Evolutionary conservation across 164 flowering plant genomes (phyloP), one percentile per base, ranked within the genome.

Genomic region (Chimonanthus praecox): DNA sequence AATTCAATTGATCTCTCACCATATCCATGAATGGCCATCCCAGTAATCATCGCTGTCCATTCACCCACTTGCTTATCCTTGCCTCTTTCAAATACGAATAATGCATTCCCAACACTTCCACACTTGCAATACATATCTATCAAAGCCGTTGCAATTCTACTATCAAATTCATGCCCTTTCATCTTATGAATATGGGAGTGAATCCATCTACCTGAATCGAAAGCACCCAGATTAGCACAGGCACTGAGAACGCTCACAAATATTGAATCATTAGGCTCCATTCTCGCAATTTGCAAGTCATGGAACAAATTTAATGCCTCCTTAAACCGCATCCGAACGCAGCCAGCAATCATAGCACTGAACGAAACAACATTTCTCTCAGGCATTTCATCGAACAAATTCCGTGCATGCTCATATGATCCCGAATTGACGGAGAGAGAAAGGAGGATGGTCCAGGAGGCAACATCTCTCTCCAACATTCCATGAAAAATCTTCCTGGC

Each of bases 101-200:
- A 0, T 0, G 83, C 86, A 43, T 74, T 61, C 58, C 60, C 60
- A 6, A 80, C 48, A 68, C 80, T 78, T 20, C 86, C 84, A 64
- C 86, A 83, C 72, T 81, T 81, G 70, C 77, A 79, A 60, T 79
- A 83, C 84, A 83, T 79, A 67, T 79, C 86, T 45, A 81, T 81
- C 58, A 81, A 64, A 16, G 82, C 82, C 4, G 86, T 79, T n/a
- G 61, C 71, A 21, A 79, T 77, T 60, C 70, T 73, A 50, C 69
- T 64, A 64, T 83, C 84, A 43, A 76, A 75, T 51, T 63, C 49
- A 15, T 46, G 49, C 51, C 75, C 73, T 44, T 77, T 78, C 58
- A 61, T 72, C 61, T 72, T 67, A 0, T 68, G 65, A 11, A 44
- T 71, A 68, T 69, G 75, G 4, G 78, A 78, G 72, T 81, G 79